These are phyloP conservation scores for Sechiopsis laciniata DNA, from an alignment of 306 rosid species.

Conservation along the genomic window DNA sequence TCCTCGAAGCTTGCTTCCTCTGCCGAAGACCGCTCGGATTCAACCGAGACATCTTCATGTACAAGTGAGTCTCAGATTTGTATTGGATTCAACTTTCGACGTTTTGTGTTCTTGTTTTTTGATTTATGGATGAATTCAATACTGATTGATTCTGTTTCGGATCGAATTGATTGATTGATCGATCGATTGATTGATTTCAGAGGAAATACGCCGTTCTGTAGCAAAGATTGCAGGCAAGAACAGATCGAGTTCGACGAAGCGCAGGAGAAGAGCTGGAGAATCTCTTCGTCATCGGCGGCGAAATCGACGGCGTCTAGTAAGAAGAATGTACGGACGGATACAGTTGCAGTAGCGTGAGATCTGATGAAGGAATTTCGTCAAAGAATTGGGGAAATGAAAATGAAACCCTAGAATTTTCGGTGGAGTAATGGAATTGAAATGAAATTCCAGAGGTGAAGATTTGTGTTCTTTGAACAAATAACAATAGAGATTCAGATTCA, in stretches of 20 bases:
- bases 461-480: not conserved
- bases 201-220: constrained; percentile 89
- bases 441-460: not conserved
- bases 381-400: too few relatives aligned
- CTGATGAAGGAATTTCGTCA: not conserved
- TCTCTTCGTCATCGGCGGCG: constrained; percentile 19
- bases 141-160: not conserved
- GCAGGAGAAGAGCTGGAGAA: constrained; percentile 60
- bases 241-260: constrained; percentile 78
- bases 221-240: constrained; percentile 85
- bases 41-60: constrained; percentile 83
- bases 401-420: too few relatives aligned
- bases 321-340: constrained; percentile 52
- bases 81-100: not conserved
- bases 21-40: constrained; percentile 63
- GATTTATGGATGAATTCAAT: too few relatives aligned
- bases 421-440: not conserved
- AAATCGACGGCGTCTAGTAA: constrained; percentile 54
- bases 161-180: not conserved
- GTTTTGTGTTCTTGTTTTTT: not conserved
- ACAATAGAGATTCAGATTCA: not conserved
- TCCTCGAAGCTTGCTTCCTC: constrained; percentile 76
- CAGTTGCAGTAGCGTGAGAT: constrained; percentile 67
- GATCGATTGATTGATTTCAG: constrained; percentile 31
- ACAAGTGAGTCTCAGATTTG: constrained; percentile 23